A percentile compares a stretch with the other conserved stretches of the same genome.
These are phyloP conservation scores for Termitomyces sp. DNA, from an alignment of 768 basidiomycete genomes.

Conservation along the genomic window DNA sequence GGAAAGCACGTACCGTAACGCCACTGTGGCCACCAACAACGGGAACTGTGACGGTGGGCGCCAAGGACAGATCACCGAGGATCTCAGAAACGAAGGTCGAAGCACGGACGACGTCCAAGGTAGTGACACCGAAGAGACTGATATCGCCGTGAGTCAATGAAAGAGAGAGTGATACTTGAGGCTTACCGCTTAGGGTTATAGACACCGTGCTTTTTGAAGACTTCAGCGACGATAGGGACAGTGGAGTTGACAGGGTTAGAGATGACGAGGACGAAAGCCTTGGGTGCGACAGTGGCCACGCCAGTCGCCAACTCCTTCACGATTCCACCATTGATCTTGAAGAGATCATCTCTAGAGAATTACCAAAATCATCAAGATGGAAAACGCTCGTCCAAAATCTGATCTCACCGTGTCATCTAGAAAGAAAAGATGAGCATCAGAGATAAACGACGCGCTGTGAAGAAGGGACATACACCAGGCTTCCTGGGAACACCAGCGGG, in stretches of 20 bases:
- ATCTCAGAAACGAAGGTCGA: slow-evolving; percentile 91
- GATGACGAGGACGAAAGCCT: slow-evolving; percentile 92
- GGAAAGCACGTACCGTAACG: slow-evolving; percentile 56
- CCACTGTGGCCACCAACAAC: slow-evolving; percentile 96
- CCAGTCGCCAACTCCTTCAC: slow-evolving; percentile 89
- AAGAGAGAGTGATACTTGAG: neutral
- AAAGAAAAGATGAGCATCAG: slow-evolving; percentile 8
- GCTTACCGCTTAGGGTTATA: slow-evolving; percentile 87
- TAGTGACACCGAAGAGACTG: slow-evolving; percentile 96
- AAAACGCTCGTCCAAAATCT: neutral
- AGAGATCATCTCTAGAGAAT: slow-evolving; percentile 75
- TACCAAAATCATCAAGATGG: slow-evolving; percentile 11
- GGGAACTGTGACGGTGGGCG: slow-evolving; percentile 67
- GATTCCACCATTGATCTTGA: slow-evolving; percentile 99
- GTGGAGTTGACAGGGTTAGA: slow-evolving; percentile 99
- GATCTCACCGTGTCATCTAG: slow-evolving; percentile 49
- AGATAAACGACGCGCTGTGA: slow-evolving; percentile 2
- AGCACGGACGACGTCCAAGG: slow-evolving; percentile 96
- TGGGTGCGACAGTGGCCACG: slow-evolving; percentile 77
- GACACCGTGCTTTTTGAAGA: slow-evolving; percentile 87
- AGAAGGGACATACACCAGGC: slow-evolving; percentile 62
- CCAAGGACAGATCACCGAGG: slow-evolving; percentile 54
- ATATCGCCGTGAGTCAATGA: neutral
- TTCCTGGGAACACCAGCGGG: slow-evolving; percentile 97
- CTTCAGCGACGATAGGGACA: slow-evolving; percentile 93